Evolutionary conservation across 345 rosid genomes (phyloP), one percentile per base, ranked within the genome.

Genomic region (Capsella bursapastoris): DNA sequence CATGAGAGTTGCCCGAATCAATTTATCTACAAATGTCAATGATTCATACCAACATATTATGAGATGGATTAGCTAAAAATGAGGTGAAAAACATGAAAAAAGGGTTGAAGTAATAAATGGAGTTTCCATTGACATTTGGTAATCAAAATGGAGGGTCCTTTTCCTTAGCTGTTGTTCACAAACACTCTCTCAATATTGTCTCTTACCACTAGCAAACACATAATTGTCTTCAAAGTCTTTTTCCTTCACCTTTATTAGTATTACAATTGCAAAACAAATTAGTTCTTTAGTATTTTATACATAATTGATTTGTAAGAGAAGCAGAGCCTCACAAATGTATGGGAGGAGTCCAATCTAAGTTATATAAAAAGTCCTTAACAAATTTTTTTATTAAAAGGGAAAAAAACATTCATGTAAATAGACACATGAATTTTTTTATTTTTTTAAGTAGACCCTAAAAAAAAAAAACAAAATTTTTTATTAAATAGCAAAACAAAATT

Each of bases 131-230:
- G 25, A 22, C 25, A 22, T 22, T 22, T 22, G 25, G 25, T 22
- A 22, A 22, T 22, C 44, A 38, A 66, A 66, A 57, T 51, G 22
- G 2, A 22, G 78, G 78, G 78, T 66, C 78, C 52, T 7, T 66
- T 48, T 28, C 44, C 44, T 66, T 66, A 74, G 78, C 66, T 74
- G 78, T 74, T 40, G 25, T 57, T 74, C 72, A 66, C 53, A 57
- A 66, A 66, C 41, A 61, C 38, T 34, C 40, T 59, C 53, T 59
- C 49, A 68, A 43, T 49, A 34, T 73, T 72, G 70, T 57, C 73
- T 66, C 66, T 50, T 7, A 22, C 73, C 78, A 48, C 73, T 66
- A 41, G 35, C 65, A 3, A 44, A 34, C 25, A 22, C 25, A 47
- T 58, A 22, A 28, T 52, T 52, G 70, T 22, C 16, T 57, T 55